A percentile compares a stretch with the other conserved stretches of the same genome.
phyloP scores from a whole-genome alignment of 805 yeast genomes.

The Martiniozyma abietophila region DNA sequence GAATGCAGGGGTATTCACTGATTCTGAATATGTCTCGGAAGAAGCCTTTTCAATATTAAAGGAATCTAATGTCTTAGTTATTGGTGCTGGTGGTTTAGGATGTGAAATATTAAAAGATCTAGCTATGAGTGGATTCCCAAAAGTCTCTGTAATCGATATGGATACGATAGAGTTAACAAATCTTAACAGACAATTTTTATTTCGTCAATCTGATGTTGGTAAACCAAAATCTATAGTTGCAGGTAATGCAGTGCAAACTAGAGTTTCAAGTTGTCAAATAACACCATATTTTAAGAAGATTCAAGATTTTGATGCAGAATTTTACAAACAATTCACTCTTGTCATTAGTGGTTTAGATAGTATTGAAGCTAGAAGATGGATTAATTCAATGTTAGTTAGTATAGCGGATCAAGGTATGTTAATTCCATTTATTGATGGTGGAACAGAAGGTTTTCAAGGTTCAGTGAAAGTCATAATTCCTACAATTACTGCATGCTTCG shows the following conservation, averaged over 20 bases:
- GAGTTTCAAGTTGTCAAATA: conserved; percentile 29
- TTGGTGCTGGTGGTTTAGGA: conserved; percentile 82
- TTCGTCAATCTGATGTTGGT: conserved; percentile 54
- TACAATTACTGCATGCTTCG: conserved; percentile 80
- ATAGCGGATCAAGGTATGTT: conserved; percentile 45
- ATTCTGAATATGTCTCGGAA: conserved; percentile 22
- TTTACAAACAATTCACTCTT: conserved; percentile 58
- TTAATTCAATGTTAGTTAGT: conserved; percentile 58
- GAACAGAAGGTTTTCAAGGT: conserved; percentile 91
- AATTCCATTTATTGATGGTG: conserved; percentile 82
- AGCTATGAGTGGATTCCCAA: conserved; percentile 57
- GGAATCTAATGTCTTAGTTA: conserved; percentile 30
- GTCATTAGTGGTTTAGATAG: conserved; percentile 85
- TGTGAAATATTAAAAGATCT: conserved; percentile 71
- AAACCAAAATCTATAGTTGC: conserved; percentile 59
- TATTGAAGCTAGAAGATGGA: conserved; percentile 86
- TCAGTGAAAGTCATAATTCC: conserved; percentile 85
- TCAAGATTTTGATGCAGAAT: conserved; percentile 52
- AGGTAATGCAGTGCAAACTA: conserved; percentile 39
- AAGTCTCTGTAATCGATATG: conserved; percentile 69
- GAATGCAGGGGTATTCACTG: conserved; percentile 24
- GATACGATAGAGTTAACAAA: conserved; percentile 74
- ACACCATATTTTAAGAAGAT: conserved; percentile 57
- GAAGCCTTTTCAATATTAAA: conserved; percentile 15
- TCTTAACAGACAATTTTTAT: conserved; percentile 67